Conservation (phyloP, 768 basidiomycete genomes). For the Agaricus subrufescens region DNA sequence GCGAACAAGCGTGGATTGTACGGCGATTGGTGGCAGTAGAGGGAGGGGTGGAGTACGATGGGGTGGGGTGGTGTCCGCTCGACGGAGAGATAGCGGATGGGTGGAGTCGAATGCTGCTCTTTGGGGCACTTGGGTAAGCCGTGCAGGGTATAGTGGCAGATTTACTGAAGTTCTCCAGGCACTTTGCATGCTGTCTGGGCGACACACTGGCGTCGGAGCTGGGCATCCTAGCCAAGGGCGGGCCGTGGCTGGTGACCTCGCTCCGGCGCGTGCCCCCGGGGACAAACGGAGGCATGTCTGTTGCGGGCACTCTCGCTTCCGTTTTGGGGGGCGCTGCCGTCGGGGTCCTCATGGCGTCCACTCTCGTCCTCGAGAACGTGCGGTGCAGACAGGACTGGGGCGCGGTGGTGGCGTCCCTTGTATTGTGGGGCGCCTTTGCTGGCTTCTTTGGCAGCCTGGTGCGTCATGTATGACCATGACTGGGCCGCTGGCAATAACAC, state of each 20-base stretch:
- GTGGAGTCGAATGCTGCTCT: conserved; percentile 58
- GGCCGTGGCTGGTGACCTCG: too few relatives aligned
- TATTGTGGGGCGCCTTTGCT: conserved; percentile 57
- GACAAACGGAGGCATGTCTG: conserved; percentile 80
- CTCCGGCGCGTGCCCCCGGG: conserved; percentile 74
- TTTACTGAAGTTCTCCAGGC: conserved; percentile 36
- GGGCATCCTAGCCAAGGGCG: conserved; percentile 50
- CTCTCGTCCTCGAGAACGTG: conserved; percentile 45
- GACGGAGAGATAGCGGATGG: conserved; percentile 38
- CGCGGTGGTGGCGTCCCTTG: conserved; percentile 33
- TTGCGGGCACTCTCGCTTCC: conserved; percentile 71
- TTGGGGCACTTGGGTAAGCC: conserved; percentile 61
- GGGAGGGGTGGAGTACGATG: conserved; percentile 25
- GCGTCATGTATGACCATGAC: conserved; percentile 18
- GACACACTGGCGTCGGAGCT: conserved; percentile 94
- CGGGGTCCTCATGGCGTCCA: conserved; percentile 54
- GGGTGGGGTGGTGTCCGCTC: conserved; percentile 58
- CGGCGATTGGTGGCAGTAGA: conserved; percentile 21
- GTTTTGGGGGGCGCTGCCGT: conserved; percentile 69
- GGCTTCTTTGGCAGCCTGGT: conserved; percentile 83
- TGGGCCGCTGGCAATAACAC: background rate
- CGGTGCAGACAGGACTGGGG: conserved; percentile 38
- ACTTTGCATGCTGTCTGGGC: conserved; percentile 85
- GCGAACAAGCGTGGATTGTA: conserved; percentile 30
- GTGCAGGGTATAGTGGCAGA: background rate